Conservation (phyloP, 371 early-diverging fungal species). For the Syncephalastrum monosporum region DNA sequence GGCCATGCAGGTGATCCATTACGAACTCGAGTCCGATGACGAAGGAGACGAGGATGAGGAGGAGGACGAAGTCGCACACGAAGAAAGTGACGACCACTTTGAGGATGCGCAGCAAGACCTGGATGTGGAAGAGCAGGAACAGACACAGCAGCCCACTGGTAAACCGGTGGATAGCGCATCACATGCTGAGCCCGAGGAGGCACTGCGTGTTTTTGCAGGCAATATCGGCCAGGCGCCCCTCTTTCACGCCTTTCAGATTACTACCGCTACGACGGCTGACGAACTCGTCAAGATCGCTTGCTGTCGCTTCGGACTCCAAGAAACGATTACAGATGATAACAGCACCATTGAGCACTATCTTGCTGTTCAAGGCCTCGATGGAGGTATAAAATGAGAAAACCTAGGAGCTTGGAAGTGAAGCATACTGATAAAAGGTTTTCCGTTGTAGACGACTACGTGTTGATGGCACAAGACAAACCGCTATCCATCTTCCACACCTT, state of each 20-base stretch:
- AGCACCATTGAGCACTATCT: constrained; percentile 46
- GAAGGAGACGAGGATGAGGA: constrained; percentile 37
- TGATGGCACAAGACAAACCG: constrained; percentile 57
- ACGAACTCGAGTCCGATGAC: constrained; percentile 44
- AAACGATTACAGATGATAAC: constrained; percentile 26
- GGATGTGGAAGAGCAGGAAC: not conserved
- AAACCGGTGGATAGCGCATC: not conserved
- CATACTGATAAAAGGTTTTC: not conserved
- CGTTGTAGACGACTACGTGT: constrained; percentile 50
- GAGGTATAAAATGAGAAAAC: constrained; percentile 35
- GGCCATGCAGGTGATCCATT: constrained; percentile 28
- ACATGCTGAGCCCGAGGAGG: constrained; percentile 5
- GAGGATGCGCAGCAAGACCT: constrained; percentile 12
- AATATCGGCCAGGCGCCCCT: constrained; percentile 53
- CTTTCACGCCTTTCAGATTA: constrained; percentile 53
- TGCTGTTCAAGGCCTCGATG: constrained; percentile 59
- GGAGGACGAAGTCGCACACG: constrained; percentile 16
- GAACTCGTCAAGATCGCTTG: constrained; percentile 53
- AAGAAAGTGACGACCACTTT: constrained; percentile 12
- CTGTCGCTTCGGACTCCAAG: constrained; percentile 28
- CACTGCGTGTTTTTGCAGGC: constrained; percentile 55
- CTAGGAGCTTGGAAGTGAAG: not conserved
- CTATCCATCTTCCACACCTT: constrained; percentile 58
- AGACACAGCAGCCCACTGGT: not conserved
- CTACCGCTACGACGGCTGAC: constrained; percentile 42